Base-by-base conservation (phyloP, 306 rosid genomes). In the Styphnolobium japonicum region DNA sequence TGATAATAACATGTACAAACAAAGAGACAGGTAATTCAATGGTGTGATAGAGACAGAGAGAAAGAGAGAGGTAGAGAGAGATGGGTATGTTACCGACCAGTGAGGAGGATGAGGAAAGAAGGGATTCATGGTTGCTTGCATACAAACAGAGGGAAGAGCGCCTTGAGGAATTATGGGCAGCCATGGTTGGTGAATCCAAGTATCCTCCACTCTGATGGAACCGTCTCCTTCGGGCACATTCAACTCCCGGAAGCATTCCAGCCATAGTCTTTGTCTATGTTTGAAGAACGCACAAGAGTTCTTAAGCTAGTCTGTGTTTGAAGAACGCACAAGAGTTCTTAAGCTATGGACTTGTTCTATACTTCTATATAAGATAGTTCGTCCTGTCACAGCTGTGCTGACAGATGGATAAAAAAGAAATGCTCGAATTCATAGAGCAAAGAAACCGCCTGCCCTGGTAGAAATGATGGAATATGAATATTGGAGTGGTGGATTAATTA, bases 181-280 rank as follows among this genome's bases (percentile, higher is more conserved):
- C 49, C 25, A 67, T 63, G 11, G 53, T 25, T 11, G 83, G 70
- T 67, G 87, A 71, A 66, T 88, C 98, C 2, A 83, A 58, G 34
- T 12, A 57, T 21, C 74, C 75, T 55, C 84, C 82, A 62, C 87
- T 82, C 12, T 77, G 87, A 79, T 86, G 94, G 29, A 89, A 58
- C 57, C 93, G 67, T 81, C 98, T 85, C 33, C 94, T 87, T 70
- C 98, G 58, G 0, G 98, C 98, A 43, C 88, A 90, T 86, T 93
- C 97, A 46, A 93, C 98, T 72, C 98, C 98, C 2, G 97, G 93
- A 74, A 93, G 93, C 93, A 86, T 91, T 75, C 97, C 97, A 25
- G 97, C 93, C 97, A 91, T 90, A 45, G 40, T 22, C 0, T 15
- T 9, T 25, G 14, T 10, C 23, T 49, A 0, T 46, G 36, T 45